Evolutionary conservation across 2,329 filamentous ascomycete genomes (phyloP).

Genomic region (Gnomoniopsis smithogilvyi): DNA sequence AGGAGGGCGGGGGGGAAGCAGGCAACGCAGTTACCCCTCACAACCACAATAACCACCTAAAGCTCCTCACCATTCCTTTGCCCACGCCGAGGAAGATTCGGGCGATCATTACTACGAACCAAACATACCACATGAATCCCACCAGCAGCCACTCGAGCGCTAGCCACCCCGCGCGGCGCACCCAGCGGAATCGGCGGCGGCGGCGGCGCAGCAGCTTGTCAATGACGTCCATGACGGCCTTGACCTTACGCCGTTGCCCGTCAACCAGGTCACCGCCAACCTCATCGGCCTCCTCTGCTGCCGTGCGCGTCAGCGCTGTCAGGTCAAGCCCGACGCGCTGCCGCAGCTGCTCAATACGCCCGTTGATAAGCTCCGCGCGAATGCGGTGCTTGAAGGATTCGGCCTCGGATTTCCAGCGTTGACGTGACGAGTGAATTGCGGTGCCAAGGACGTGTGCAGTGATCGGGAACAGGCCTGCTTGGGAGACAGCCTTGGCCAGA

Average conservation of each 20-base stretch:
- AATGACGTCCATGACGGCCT: conserved; percentile 75
- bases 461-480: conserved; percentile 46
- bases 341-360: conserved; percentile 48
- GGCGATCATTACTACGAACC: conserved; percentile 80
- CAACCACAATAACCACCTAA: conserved; percentile 85
- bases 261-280: conserved; percentile 73
- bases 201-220: conserved; percentile 71
- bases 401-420: conserved; percentile 57
- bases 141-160: conserved; percentile 84
- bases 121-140: conserved; percentile 90
- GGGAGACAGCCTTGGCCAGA: conserved; percentile 32
- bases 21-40: conserved; percentile 31
- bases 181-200: conserved; percentile 66
- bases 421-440: conserved; percentile 44
- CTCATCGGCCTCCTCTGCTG: conserved; percentile 76
- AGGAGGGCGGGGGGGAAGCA: background rate
- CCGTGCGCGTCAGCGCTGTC: conserved; percentile 59
- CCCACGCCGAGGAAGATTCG: conserved; percentile 63
- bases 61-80: conserved; percentile 53
- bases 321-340: conserved; percentile 50
- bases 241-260: conserved; percentile 74
- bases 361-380: conserved; percentile 51
- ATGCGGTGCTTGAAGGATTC: conserved; percentile 57
- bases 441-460: conserved; percentile 49
- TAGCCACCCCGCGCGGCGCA: conserved; percentile 74